Conservation (phyloP, 768 basidiomycete species). For the Lactarius indigo region DNA sequence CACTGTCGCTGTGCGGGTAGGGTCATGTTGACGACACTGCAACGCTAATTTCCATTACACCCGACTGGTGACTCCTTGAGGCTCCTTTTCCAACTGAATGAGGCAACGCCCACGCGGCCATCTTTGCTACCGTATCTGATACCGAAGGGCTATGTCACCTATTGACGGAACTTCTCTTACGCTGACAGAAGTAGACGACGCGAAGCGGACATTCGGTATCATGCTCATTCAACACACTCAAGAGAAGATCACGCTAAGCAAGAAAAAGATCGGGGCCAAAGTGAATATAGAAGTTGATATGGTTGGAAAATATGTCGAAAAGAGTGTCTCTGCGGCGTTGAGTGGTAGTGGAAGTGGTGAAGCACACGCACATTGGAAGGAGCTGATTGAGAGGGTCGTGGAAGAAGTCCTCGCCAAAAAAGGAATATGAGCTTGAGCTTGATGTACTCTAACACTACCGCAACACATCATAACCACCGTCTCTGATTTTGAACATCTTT, state of each 20-base stretch:
- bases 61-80: conserved; percentile 90
- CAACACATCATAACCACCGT: neutral
- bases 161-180: conserved; percentile 95
- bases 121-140: conserved; percentile 80
- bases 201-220: conserved; percentile 64
- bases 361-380: conserved; percentile 32
- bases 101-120: conserved; percentile 52
- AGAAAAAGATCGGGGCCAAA: conserved; percentile 69
- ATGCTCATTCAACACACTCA: conserved; percentile 98
- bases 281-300: conserved; percentile 97
- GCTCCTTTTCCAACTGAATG: conserved; percentile 71
- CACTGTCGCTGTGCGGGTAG: conserved; percentile 37
- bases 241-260: conserved; percentile 74
- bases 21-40: conserved; percentile 94
- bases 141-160: conserved; percentile 91
- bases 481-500: neutral
- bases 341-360: conserved; percentile 50
- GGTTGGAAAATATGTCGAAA: conserved; percentile 88
- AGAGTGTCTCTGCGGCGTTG: conserved; percentile 71
- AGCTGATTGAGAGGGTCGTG: conserved; percentile 55
- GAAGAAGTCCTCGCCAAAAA: conserved; percentile 50
- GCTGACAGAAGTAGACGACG: conserved; percentile 72
- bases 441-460: neutral
- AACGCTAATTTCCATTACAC: conserved; percentile 55
- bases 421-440: conserved; percentile 32